A percentile compares a stretch with the other conserved stretches of the same genome.
Evolutionary conservation across 2,329 filamentous ascomycete species (phyloP).

Genomic region (Trichophyton rubrum): DNA sequence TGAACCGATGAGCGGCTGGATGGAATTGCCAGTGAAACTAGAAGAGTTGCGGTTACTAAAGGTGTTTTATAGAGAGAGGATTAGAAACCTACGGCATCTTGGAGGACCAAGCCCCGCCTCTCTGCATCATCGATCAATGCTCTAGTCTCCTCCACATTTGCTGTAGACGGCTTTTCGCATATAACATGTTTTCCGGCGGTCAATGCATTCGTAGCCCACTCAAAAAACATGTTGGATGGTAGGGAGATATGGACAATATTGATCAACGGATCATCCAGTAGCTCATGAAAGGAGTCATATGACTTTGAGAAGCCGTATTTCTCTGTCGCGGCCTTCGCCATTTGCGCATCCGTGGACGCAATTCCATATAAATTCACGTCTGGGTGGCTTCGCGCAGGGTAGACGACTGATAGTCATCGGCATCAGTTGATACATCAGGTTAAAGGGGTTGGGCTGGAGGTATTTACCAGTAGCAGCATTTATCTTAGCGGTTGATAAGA

Average conservation of each 20-base stretch:
- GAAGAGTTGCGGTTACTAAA: not conserved
- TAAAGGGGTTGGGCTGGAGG: not conserved
- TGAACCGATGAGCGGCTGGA: constrained; percentile 28
- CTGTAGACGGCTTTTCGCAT: constrained; percentile 21
- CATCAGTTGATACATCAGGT: not conserved
- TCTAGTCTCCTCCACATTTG: constrained; percentile 28
- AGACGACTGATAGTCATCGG: constrained; percentile 19
- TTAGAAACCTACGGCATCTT: constrained; percentile 38
- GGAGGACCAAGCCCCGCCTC: constrained; percentile 32
- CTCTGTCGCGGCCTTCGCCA: constrained; percentile 38
- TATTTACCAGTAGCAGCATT: constrained; percentile 8
- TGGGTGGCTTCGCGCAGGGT: constrained; percentile 41
- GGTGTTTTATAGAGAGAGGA: not conserved
- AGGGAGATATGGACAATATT: constrained; percentile 43
- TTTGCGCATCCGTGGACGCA: constrained; percentile 38
- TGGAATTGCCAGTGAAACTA: constrained; percentile 33
- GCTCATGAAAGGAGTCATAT: constrained; percentile 19
- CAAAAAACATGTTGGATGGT: constrained; percentile 25
- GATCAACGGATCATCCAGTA: constrained; percentile 22
- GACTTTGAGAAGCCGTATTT: constrained; percentile 39
- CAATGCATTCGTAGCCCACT: constrained; percentile 34
- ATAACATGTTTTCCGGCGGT: constrained; percentile 21
- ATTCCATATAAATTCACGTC: constrained; percentile 43
- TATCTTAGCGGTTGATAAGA: constrained; percentile 8
- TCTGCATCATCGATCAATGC: constrained; percentile 31